Evolutionary conservation across 1,284 basidiomycete genomes (phyloP).

Genomic region (Inonotus hispidus): DNA sequence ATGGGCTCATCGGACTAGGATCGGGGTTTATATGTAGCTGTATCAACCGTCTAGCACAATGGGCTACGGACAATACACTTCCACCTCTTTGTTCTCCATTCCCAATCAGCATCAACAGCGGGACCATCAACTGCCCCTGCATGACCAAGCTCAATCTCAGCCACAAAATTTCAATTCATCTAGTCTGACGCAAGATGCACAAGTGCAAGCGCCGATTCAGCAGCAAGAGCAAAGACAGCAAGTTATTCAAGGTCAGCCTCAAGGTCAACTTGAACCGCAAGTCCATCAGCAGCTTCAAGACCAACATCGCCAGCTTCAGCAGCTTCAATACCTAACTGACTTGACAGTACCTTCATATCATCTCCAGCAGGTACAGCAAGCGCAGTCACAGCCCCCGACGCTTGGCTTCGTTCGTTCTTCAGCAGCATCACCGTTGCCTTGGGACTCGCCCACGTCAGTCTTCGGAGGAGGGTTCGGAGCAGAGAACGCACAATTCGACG

Average conservation of each 20-base stretch:
- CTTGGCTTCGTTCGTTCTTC: neutral
- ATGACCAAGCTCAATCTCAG: neutral
- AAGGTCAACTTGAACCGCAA: neutral
- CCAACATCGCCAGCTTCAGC: neutral
- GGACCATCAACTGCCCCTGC: neutral
- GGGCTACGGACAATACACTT: neutral
- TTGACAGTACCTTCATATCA: slow-evolving; percentile 5
- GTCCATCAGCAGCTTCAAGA: neutral
- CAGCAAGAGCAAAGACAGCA: neutral
- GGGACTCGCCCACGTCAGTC: neutral
- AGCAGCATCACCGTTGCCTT: neutral
- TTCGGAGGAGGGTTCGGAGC: neutral
- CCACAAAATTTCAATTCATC: neutral
- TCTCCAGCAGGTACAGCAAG: slow-evolving; percentile 26
- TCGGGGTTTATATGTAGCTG: neutral
- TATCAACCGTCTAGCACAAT: neutral
- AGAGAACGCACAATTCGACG: neutral
- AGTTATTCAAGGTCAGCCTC: neutral
- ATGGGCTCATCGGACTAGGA: no score
- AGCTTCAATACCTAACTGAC: neutral
- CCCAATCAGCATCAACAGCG: neutral
- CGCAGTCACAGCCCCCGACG: neutral
- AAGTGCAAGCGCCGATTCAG: no score
- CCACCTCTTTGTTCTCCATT: neutral
- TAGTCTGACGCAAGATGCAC: neutral